Conservation (phyloP, 192 early-diverging fungal genomes). For the Podila minutissima region DNA sequence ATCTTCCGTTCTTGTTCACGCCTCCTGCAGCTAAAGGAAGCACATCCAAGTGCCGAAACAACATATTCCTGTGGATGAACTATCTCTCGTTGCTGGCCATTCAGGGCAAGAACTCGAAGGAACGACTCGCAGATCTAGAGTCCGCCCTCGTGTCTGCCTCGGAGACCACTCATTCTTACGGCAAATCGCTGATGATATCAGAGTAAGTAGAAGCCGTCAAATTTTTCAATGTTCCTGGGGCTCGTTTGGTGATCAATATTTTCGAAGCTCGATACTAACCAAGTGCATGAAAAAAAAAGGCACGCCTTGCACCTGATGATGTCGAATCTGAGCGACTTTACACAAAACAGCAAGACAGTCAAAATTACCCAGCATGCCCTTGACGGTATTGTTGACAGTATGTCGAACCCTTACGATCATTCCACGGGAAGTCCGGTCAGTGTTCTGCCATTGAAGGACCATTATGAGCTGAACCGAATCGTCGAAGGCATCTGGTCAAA, state of each 20-base stretch:
- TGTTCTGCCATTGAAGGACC: slow-evolving; percentile 13
- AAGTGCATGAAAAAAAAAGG: neutral
- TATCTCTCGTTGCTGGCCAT: slow-evolving; percentile 35
- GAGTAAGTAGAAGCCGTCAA: slow-evolving; percentile 11
- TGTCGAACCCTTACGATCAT: slow-evolving; percentile 28
- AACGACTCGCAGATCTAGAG: slow-evolving; percentile 8
- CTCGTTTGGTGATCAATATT: neutral
- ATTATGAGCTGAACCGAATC: slow-evolving; percentile 15
- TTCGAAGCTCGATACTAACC: neutral
- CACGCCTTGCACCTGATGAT: slow-evolving; percentile 19
- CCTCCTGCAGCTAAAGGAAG: slow-evolving; percentile 5
- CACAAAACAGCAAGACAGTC: neutral
- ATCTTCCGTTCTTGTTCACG: slow-evolving; percentile 4
- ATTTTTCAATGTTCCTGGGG: neutral
- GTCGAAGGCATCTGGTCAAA: slow-evolving; percentile 18
- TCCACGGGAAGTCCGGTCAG: neutral
- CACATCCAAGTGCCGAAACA: slow-evolving; percentile 5
- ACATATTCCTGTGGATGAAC: slow-evolving; percentile 47
- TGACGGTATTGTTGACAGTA: neutral
- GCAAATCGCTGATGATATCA: slow-evolving; percentile 1
- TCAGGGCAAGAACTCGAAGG: neutral
- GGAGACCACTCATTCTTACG: neutral
- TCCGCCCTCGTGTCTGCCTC: slow-evolving; percentile 6
- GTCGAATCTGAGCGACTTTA: slow-evolving; percentile 9
- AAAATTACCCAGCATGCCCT: slow-evolving; percentile 3